Conservation (phyloP, 495 filamentous ascomycete species). For the Tuber microsphaerosporum region DNA sequence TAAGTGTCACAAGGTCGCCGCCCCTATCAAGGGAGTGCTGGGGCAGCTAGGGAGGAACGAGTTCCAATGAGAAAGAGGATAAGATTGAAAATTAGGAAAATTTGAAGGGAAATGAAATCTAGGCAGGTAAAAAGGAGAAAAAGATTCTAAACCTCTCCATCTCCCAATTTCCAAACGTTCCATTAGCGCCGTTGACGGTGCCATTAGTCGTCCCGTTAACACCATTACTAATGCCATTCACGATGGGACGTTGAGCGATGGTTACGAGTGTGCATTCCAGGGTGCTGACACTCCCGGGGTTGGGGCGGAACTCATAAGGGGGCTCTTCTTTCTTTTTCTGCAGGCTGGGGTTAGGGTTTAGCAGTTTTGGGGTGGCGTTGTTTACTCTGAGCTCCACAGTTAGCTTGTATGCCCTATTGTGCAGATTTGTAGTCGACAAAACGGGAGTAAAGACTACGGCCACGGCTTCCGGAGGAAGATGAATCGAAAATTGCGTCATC, state of each 20-base stretch:
- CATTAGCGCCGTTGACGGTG: background rate
- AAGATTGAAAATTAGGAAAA: background rate
- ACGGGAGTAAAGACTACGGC: constrained; percentile 32
- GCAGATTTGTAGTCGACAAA: constrained; percentile 24
- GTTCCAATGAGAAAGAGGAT: constrained; percentile 2
- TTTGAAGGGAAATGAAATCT: background rate
- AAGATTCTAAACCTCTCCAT: constrained; percentile 62
- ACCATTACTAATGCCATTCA: constrained; percentile 12
- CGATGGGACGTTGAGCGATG: constrained; percentile 4
- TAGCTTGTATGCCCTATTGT: constrained; percentile 24
- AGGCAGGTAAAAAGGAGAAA: constrained; percentile 47
- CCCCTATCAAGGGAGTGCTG: background rate
- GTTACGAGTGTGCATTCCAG: constrained; percentile 58
- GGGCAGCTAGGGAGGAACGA: background rate
- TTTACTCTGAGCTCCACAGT: constrained; percentile 26
- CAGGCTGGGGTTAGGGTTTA: constrained; percentile 15
- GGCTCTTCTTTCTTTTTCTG: constrained; percentile 41
- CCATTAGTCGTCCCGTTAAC: background rate
- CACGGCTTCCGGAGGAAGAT: constrained; percentile 31
- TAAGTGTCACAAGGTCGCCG: background rate
- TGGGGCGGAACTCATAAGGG: constrained; percentile 56
- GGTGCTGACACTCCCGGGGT: constrained; percentile 54
- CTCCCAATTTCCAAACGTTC: constrained; percentile 49
- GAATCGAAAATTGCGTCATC: constrained; percentile 35
- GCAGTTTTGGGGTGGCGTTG: constrained; percentile 18